A percentile compares a stretch with the other conserved stretches of the same genome.
phyloP scores from a whole-genome alignment of 176 grass and related monocot species.

The Ensete ventricosum region DNA sequence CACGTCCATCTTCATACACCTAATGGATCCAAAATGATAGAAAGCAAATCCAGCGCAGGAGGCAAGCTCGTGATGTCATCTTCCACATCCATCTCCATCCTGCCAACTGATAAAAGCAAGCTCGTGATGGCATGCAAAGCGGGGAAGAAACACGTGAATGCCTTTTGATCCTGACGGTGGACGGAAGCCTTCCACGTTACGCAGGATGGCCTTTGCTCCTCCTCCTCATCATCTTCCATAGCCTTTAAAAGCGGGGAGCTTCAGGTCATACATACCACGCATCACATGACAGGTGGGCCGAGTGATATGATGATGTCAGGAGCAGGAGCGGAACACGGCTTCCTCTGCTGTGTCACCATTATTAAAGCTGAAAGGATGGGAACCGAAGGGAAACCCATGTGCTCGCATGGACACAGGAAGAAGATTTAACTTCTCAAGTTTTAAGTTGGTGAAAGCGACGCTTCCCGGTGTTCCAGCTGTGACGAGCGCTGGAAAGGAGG shows the following conservation, averaged over 20 bases:
- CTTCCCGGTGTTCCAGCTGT: neutral
- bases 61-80: neutral
- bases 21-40: neutral
- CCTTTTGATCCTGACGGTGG: neutral
- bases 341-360: constrained; percentile 7
- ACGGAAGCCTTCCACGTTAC: neutral
- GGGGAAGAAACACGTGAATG: neutral
- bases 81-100: neutral
- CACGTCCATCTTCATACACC: neutral
- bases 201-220: too few species aligned
- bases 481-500: neutral
- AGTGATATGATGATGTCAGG: neutral
- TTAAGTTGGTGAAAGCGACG: neutral
- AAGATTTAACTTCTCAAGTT: neutral
- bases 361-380: neutral
- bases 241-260: neutral
- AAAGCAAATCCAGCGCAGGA: neutral
- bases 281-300: neutral
- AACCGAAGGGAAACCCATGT: neutral
- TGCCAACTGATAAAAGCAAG: neutral
- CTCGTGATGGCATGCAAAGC: neutral
- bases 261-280: constrained; percentile 9
- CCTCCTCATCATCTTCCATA: neutral
- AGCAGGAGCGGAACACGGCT: neutral
- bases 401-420: neutral